These are phyloP conservation scores for Lipomyces lipofer DNA, from an alignment of 805 yeast genomes.

Conservation along the genomic window DNA sequence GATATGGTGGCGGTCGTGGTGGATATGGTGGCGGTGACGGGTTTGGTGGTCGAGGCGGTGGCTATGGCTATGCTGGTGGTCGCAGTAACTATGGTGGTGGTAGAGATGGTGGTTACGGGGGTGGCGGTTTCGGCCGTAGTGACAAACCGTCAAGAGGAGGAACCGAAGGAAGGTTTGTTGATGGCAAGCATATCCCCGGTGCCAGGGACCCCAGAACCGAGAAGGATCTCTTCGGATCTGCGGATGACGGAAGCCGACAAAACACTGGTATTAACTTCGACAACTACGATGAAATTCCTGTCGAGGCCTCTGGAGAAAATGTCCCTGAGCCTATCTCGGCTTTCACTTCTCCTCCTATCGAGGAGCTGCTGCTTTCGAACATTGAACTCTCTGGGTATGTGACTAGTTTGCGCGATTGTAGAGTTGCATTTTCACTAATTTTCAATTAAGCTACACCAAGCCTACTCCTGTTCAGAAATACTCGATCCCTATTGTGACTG, in stretches of 20 bases:
- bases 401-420: no score
- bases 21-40: conserved; percentile 27
- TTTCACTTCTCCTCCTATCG: conserved; percentile 92
- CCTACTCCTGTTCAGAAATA: conserved; percentile 97
- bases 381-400: conserved; percentile 67
- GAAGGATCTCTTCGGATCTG: conserved; percentile 77
- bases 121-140: conserved; percentile 36
- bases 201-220: conserved; percentile 69
- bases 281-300: conserved; percentile 97
- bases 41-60: conserved; percentile 19
- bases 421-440: not conserved
- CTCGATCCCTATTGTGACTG: conserved; percentile 88
- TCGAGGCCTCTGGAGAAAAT: conserved; percentile 92
- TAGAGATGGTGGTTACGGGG: conserved; percentile 33
- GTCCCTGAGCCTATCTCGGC: conserved; percentile 91
- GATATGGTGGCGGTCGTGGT: not conserved
- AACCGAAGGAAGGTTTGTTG: conserved; percentile 74
- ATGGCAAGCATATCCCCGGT: conserved; percentile 87
- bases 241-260: conserved; percentile 70
- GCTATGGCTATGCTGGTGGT: conserved; percentile 21
- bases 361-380: conserved; percentile 79
- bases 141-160: conserved; percentile 37
- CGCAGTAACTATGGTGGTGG: conserved; percentile 21
- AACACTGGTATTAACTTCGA: conserved; percentile 98
- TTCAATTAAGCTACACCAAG: conserved; percentile 57